Conservation (phyloP, 257 asterid species). For the Rubia yunnanensis region DNA sequence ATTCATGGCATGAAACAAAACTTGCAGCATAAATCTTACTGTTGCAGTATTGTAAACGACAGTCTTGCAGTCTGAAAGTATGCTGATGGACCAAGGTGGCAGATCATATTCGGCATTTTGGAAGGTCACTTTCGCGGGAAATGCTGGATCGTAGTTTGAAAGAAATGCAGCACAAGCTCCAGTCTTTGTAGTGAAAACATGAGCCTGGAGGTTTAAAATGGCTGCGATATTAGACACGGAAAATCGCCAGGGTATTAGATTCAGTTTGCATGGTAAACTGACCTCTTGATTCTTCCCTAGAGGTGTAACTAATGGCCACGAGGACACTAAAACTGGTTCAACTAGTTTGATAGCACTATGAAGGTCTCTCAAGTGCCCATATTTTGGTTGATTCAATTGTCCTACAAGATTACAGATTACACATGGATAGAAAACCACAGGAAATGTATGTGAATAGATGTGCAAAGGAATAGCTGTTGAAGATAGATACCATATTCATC, state of each 20-base stretch:
- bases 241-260: not conserved
- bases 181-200: constrained; percentile 49
- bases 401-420: constrained; percentile 29
- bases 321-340: constrained; percentile 78
- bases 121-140: constrained; percentile 48
- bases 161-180: constrained; percentile 92
- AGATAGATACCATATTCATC: constrained; percentile 70
- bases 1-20: not conserved
- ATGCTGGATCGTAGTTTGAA: constrained; percentile 58
- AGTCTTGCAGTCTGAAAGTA: constrained; percentile 86
- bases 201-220: constrained; percentile 40
- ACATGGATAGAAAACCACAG: not conserved
- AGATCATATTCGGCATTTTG: constrained; percentile 48
- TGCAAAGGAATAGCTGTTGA: not conserved
- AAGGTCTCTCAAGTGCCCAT: constrained; percentile 64
- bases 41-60: constrained; percentile 80
- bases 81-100: constrained; percentile 96
- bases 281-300: constrained; percentile 87
- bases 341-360: constrained; percentile 82
- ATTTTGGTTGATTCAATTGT: constrained; percentile 63
- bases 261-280: not conserved
- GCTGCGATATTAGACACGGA: constrained; percentile 2
- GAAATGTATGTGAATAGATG: not conserved
- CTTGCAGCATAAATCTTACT: constrained; percentile 31
- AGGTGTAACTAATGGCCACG: constrained; percentile 68